Evolutionary conservation across 2,329 filamentous ascomycete genomes (phyloP).

Genomic region (Calonectria hongkongensis): DNA sequence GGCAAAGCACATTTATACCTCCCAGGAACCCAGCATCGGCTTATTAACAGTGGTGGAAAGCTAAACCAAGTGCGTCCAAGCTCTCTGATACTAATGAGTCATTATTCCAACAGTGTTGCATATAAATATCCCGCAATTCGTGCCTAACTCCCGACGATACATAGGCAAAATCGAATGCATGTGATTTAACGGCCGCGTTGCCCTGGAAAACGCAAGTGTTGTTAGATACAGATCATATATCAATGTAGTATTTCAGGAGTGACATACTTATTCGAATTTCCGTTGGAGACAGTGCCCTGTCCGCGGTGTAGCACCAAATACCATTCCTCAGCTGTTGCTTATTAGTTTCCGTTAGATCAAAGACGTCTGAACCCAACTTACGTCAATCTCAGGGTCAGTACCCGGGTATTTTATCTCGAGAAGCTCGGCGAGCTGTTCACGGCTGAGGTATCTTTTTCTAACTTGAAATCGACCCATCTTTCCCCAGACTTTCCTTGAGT

Average conservation of each 20-base stretch:
- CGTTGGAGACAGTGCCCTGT: neutral
- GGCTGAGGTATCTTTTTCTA: neutral
- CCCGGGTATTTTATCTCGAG: neutral
- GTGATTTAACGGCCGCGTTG: too few species aligned
- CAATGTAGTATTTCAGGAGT: neutral
- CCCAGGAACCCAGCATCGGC: too few species aligned
- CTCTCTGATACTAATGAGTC: too few species aligned
- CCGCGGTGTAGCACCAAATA: neutral
- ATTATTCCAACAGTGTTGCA: too few species aligned
- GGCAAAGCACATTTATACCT: neutral
- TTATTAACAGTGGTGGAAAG: too few species aligned
- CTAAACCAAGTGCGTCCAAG: too few species aligned
- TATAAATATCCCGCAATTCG: too few species aligned
- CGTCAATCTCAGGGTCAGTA: neutral
- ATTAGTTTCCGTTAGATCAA: neutral
- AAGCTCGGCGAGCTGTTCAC: neutral
- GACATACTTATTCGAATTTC: neutral
- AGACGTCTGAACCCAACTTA: neutral
- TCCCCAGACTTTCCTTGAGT: neutral
- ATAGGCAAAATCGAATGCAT: too few species aligned
- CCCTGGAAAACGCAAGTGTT: too few species aligned
- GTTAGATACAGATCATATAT: neutral
- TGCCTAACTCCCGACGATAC: too few species aligned
- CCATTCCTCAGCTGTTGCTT: neutral
- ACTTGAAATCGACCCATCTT: neutral